phyloP scores from a whole-genome alignment of 768 basidiomycete genomes.

The Sarcomyxa edulis region DNA sequence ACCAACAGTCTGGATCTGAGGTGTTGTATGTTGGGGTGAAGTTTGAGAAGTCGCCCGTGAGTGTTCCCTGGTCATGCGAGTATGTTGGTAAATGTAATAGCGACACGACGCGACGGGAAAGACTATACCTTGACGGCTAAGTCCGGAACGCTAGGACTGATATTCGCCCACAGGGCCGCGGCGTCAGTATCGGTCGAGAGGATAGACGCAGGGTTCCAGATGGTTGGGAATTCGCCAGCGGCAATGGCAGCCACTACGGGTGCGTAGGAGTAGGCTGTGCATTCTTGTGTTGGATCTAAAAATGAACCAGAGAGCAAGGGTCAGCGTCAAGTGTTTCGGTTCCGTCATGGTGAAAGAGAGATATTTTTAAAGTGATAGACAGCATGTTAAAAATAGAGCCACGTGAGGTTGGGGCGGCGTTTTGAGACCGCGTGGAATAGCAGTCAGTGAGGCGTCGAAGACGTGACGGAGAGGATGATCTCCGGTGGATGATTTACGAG shows the following conservation, averaged over 20 bases:
- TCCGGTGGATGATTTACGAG: no score
- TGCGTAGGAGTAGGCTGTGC: conserved; percentile 36
- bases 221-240: conserved; percentile 38
- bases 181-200: conserved; percentile 37
- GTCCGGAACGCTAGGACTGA: conserved; percentile 40
- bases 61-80: conserved; percentile 15
- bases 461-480: no score
- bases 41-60: conserved; percentile 23
- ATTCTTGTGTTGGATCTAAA: conserved; percentile 31
- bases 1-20: conserved; percentile 50
- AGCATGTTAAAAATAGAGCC: no score
- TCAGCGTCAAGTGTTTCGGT: neutral
- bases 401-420: no score
- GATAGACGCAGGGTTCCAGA: conserved; percentile 41
- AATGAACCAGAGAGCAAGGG: neutral
- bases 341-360: no score
- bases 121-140: conserved; percentile 38
- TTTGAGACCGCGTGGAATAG: no score
- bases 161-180: conserved; percentile 34
- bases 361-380: no score
- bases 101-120: neutral
- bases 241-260: conserved; percentile 24
- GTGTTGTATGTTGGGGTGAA: conserved; percentile 26
- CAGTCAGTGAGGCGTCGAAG: no score
- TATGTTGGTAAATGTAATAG: neutral